Evolutionary conservation across 805 yeast genomes (phyloP), one percentile per base, ranked within the genome.

Genomic region (Cyberlindnera euphorbiae): DNA sequence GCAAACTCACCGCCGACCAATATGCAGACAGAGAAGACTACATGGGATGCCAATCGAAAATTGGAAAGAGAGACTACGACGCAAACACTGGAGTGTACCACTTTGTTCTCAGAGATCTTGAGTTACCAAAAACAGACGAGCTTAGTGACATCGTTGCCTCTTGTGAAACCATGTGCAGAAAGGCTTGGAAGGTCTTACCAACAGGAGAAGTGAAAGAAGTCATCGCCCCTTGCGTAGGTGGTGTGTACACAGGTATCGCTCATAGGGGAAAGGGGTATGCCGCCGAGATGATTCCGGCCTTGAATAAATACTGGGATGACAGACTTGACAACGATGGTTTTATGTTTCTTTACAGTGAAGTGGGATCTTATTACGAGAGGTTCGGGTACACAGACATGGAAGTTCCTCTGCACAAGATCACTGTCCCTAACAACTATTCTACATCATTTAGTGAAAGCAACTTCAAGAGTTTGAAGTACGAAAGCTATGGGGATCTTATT

Each of bases 341-440:
- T 12, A 56, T 68, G 25, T 63, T 65, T 27, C 66, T 86, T 34
- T 85, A 84, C 67, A 80, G 90, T 43, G 93, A 80, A 32, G 75
- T 83, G 15, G 90, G 83, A 12, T 70, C 67, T 22, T 84, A 71
- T 47, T 87, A 87, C 56, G 61, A 66, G 25, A 62, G 66, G 44
- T 75, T 80, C 45, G 95, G 89, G 0, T 82, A 73, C 52, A 60
- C 54, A n/a, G 60, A 66, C 13, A 36, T 50, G 31, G 67, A 63
- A 33, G 63, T 64, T 6, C 66, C 67, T 11, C 33, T 62, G 19
- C 67, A 64, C 36, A 42, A 50, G 26, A 42, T 66, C 13, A 41
- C 21, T 15, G 28, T 38, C n/a, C 24, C 32, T 13, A 42, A 10
- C 14, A 22, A 19, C 44, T 48, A 41, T 52, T 56, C 30, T 18